Percentiles rank a stretch among this genome's conserved stretches.
phyloP scores from a whole-genome alignment of 768 basidiomycete species.

The Termitomyces sp. region DNA sequence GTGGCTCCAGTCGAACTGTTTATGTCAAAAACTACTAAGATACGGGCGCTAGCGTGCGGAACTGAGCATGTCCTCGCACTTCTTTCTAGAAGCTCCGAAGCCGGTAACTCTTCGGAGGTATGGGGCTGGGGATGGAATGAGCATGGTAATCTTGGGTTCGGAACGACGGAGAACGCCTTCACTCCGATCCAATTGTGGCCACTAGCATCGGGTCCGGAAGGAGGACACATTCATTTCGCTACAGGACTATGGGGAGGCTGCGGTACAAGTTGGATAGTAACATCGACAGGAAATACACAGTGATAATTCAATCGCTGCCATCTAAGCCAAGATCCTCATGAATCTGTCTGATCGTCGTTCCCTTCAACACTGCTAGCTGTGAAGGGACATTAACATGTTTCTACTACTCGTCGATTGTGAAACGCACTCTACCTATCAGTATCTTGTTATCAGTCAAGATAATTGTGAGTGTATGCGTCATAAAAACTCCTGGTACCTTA shows the following conservation, averaged over 20 bases:
- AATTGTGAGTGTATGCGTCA: conserved; percentile 2
- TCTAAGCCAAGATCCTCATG: conserved; percentile 67
- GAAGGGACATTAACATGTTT: background rate
- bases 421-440: conserved; percentile 69
- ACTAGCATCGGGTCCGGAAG: background rate
- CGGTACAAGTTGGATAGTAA: conserved; percentile 44
- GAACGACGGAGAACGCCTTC: conserved; percentile 47
- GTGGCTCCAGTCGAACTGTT: conserved; percentile 27
- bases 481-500: conserved; percentile 17
- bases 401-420: background rate
- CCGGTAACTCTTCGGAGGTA: conserved; percentile 30
- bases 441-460: conserved; percentile 37
- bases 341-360: conserved; percentile 67
- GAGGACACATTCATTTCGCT: conserved; percentile 7
- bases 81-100: conserved; percentile 7
- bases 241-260: conserved; percentile 35
- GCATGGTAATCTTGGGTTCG: conserved; percentile 86
- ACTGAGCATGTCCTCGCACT: conserved; percentile 77
- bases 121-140: conserved; percentile 99
- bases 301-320: conserved; percentile 41
- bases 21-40: conserved; percentile 9
- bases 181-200: conserved; percentile 55
- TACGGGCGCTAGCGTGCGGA: conserved; percentile 54
- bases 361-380: conserved; percentile 68
- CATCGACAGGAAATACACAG: conserved; percentile 1